Conservation (phyloP, 1,284 basidiomycete genomes). For the Marasmius tenuissimus region DNA sequence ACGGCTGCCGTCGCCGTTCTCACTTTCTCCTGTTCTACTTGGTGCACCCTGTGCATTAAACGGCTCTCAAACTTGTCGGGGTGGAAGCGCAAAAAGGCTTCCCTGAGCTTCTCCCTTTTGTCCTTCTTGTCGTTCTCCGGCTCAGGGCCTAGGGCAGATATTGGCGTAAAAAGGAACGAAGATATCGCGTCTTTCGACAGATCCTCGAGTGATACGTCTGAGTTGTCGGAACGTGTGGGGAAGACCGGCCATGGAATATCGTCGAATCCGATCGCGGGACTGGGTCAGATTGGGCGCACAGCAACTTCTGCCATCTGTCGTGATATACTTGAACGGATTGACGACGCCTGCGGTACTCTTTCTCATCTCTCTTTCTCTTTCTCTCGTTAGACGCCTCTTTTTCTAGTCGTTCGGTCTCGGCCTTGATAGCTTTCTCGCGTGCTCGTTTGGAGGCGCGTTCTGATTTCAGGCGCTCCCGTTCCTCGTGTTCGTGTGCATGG, state of each 20-base stretch:
- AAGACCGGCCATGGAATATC: conserved; percentile 84
- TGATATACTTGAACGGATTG: conserved; percentile 58
- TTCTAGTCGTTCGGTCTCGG: conserved; percentile 53
- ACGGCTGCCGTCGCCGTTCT: conserved; percentile 78
- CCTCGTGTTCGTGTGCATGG: conserved; percentile 65
- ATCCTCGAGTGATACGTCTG: conserved; percentile 40
- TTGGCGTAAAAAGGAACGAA: conserved; percentile 54
- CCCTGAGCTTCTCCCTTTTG: conserved; percentile 64
- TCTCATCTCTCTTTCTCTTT: conserved; percentile 42
- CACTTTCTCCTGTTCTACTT: conserved; percentile 69
- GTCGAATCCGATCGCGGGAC: conserved; percentile 39
- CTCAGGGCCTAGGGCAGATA: conserved; percentile 9
- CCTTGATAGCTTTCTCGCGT: conserved; percentile 52
- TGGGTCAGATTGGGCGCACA: conserved; percentile 28
- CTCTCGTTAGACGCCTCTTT: conserved; percentile 51
- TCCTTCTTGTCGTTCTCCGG: conserved; percentile 34
- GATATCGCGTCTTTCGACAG: conserved; percentile 60
- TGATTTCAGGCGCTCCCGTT: conserved; percentile 55
- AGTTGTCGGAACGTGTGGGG: conserved; percentile 22
- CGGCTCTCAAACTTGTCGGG: conserved; percentile 85
- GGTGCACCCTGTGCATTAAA: conserved; percentile 56
- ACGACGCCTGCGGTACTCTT: conserved; percentile 38
- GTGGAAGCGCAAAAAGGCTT: conserved; percentile 78
- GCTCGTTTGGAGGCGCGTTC: conserved; percentile 47
- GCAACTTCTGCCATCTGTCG: conserved; percentile 53